These are phyloP conservation scores for Leishmania mexicana DNA, from an alignment of 208 protist species.

Conservation along the genomic window DNA sequence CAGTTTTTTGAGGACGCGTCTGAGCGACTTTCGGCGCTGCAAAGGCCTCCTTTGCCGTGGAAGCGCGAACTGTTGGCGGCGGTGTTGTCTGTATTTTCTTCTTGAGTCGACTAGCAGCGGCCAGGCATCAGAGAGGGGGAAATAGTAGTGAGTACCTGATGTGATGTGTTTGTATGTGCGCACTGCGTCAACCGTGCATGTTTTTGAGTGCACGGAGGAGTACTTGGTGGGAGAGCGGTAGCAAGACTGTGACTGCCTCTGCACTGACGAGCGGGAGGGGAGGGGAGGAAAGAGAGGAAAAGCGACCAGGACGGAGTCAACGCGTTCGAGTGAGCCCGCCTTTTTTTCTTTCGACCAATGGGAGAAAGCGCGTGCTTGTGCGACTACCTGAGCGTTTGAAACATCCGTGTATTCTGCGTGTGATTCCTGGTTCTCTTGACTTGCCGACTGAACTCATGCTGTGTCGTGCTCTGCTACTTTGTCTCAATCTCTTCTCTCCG, in stretches of 20 bases:
- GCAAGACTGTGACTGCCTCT: not conserved
- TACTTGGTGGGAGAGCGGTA: not conserved
- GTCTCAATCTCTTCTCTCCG: not conserved
- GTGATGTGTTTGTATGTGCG: not conserved
- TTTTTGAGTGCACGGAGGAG: not conserved
- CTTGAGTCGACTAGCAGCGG: not conserved
- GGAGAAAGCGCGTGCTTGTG: not conserved
- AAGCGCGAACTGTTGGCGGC: constrained; percentile 29
- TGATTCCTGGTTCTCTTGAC: not conserved
- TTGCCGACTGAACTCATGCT: not conserved
- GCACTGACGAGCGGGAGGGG: not conserved
- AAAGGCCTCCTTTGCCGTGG: constrained; percentile 5
- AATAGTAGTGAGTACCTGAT: not conserved
- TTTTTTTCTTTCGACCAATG: not conserved
- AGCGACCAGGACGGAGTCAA: not conserved
- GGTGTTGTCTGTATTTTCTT: constrained; percentile 14
- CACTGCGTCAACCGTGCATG: not conserved
- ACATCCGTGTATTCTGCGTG: not conserved
- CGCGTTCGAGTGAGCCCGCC: not conserved
- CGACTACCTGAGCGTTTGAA: not conserved
- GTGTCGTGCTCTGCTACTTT: not conserved
- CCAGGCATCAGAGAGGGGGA: not conserved
- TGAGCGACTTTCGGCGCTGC: constrained; percentile 13
- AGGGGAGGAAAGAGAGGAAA: not conserved
- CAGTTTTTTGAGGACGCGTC: constrained; percentile 20